These are phyloP conservation scores for Fusarium sp. DNA, from an alignment of 2,329 filamentous ascomycete species.

Conservation along the genomic window DNA sequence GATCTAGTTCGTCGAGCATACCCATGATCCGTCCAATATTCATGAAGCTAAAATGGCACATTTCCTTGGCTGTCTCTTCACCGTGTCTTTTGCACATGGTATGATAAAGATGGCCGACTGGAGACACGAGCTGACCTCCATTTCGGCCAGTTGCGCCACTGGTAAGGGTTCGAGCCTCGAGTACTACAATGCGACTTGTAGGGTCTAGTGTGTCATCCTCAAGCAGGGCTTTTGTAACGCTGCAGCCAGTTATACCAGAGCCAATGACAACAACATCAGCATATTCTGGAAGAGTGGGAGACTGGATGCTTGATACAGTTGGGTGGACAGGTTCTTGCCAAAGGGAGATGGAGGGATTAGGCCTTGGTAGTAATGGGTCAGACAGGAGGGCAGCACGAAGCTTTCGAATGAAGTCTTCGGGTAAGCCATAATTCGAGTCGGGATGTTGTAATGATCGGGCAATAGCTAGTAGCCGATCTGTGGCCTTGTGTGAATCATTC, in stretches of 20 bases:
- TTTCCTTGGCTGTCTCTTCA: not conserved
- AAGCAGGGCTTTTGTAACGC: not conserved
- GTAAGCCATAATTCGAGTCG: fast-evolving
- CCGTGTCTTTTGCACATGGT: not conserved
- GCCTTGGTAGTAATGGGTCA: not conserved
- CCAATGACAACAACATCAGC: not conserved
- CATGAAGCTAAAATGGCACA: not conserved
- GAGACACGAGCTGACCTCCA: not conserved
- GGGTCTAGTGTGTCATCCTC: not conserved
- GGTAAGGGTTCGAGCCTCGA: not conserved
- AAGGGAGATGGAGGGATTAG: not conserved
- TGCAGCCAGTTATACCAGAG: not conserved
- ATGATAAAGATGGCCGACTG: not conserved
- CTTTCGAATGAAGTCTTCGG: not conserved
- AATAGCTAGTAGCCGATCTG: not conserved
- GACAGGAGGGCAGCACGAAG: not conserved
- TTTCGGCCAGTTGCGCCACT: not conserved
- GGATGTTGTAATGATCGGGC: not conserved
- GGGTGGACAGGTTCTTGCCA: not conserved
- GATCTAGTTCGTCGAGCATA: not conserved
- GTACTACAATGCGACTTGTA: fast-evolving
- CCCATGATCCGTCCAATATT: not conserved
- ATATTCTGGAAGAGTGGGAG: not conserved
- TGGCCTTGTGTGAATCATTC: not conserved
- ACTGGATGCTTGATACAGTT: not conserved